Base-by-base conservation (phyloP, 371 early-diverging fungal genomes). In the Funneliformis caledonium region DNA sequence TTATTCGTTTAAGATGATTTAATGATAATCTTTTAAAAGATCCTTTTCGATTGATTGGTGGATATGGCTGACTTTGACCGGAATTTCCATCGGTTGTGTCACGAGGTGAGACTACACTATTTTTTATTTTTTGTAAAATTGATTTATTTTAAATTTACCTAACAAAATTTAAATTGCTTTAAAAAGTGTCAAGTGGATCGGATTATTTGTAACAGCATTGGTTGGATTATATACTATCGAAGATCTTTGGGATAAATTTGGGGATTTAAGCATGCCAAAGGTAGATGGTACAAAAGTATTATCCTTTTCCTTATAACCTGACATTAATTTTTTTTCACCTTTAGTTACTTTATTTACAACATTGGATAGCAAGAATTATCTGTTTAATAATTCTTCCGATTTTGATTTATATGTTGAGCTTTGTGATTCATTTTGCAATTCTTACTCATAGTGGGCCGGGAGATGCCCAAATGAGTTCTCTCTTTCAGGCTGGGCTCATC, bases 121-220 rank as follows among this genome's bases (percentile, higher is more conserved):
- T n/a, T n/a, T n/a, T n/a, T n/a, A n/a, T n/a, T n/a, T 62, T 61
- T 62, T 37, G 7, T 76, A 37, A 45, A 16, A 19, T 10, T 26
- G 48, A 62, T 52, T 47, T 12, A 50, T 31, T 56, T 6, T 12
- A 43, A 14, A 43, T 69, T 69, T n/a, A n/a, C 19, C 37, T 42
- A 19, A 31, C 48, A 22, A 72, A 47, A 74, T 3, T 33, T 74
- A 59, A 62, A 16, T 22, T 59, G 22, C 52, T 42, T 47, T 56
- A 80, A 82, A 98, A n/a, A n/a, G 99, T 88, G 94, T 99, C 19
- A 99, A 99, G 85, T 99, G 99, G 99, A 99, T 99, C 47, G 99
- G 99, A 1, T 88, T 98, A 68, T 95, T 99, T 86, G 94, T 94
- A 19, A 96, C 97, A 5, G 96, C 97, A 9, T 86, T 98, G 22